These are phyloP conservation scores for Echria macrotheca DNA, from an alignment of 495 filamentous ascomycete genomes.

Conservation along the genomic window DNA sequence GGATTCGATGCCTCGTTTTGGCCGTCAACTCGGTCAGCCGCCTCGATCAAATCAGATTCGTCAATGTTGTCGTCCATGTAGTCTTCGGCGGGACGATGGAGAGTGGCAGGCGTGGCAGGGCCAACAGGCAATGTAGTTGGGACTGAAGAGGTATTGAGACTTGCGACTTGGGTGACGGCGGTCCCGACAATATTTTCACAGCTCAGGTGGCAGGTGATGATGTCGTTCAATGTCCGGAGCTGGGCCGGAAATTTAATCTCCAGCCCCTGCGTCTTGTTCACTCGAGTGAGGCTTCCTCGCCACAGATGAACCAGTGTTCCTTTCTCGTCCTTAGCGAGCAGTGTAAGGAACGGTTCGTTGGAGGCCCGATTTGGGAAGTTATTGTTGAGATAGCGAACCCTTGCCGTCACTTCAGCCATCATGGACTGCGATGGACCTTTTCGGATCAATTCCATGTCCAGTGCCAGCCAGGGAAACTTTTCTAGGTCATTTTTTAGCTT, in stretches of 20 bases:
- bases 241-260: conserved; percentile 58
- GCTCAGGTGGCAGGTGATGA: conserved; percentile 66
- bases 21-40: conserved; percentile 15
- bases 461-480: conserved; percentile 68
- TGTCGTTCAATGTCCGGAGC: conserved; percentile 51
- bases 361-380: conserved; percentile 55
- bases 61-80: conserved; percentile 20
- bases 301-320: conserved; percentile 73
- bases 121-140: too few relatives aligned
- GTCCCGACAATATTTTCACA: conserved; percentile 94
- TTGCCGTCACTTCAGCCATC: conserved; percentile 62
- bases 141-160: too few relatives aligned
- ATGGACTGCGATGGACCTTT: conserved; percentile 46
- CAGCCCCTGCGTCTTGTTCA: conserved; percentile 50
- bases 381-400: conserved; percentile 70
- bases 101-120: neutral
- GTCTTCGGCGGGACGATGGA: neutral
- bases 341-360: conserved; percentile 60
- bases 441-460: conserved; percentile 38
- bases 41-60: conserved; percentile 22
- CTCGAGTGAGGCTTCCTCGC: conserved; percentile 61
- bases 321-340: conserved; percentile 71
- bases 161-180: too few relatives aligned
- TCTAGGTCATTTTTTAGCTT: conserved; percentile 58
- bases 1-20: too few relatives aligned